Evolutionary conservation across 805 yeast species (phyloP), one percentile per base, ranked within the genome.

Genomic region (Diddensiella transvaalensis): DNA sequence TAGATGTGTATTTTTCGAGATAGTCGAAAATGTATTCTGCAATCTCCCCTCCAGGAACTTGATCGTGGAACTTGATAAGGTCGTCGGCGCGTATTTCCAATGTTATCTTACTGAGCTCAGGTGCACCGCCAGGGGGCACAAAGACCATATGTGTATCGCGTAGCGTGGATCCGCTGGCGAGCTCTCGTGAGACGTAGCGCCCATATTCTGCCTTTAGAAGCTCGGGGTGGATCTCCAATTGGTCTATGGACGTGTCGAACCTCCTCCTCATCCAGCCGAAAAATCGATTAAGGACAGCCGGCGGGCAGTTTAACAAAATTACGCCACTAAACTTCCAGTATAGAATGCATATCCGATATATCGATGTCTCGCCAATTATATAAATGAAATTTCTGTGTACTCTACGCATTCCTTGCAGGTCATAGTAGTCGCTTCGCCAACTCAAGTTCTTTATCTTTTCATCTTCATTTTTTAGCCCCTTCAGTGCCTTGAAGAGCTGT

Each of bases 61-160:
- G 23, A 10, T 32, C 19, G 46, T 48, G 40, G 41, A 50, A 37
- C 15, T 32, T 22, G 15, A 17, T 13, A 5, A 48, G 23, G 42
- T 55, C 57, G n/a, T 43, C 46, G 3, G 50, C 52, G 8, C 37
- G 46, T 13, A 55, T 15, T n/a, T 42, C 51, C 22, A 55, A 22
- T 4, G 55, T 51, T 10, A 53, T 47, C 21, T 39, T 44, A n/a
- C 37, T 39, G 26, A 51, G 46, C 4, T 48, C 46, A 3, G 44
- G 43, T 10, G 18, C 41, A 38, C 26, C 13, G 4, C 19, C 19
- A 22, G 22, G 24, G 4, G 47, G 51, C 8, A 39, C 19, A 33
- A 45, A 48, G 3, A 50, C 35, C 37, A 55, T 18, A 21, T 48
- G 48, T 3, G 50, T 38, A 21, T 40, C 49, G 13, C 47, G 43